Percentiles rank a stretch among this genome's conserved stretches.
Evolutionary conservation across 2,329 filamentous ascomycete species (phyloP).

Genomic region (Aspergillus luchuensis): DNA sequence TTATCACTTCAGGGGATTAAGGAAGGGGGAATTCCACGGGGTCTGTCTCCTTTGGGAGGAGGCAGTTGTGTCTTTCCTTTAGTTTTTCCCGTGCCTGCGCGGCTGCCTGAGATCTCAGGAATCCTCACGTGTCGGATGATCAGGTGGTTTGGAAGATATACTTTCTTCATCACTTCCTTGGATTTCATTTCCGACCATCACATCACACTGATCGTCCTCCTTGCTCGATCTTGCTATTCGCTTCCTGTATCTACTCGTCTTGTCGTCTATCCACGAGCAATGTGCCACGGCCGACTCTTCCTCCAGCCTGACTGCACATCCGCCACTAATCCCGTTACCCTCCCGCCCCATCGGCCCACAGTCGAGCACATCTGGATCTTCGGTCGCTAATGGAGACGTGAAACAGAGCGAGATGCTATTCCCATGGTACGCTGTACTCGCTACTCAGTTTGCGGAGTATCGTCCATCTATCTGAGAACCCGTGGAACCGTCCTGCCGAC

Average conservation of each 20-base stretch:
- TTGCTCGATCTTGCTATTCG: neutral
- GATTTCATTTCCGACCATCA: neutral
- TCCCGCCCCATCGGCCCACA: neutral
- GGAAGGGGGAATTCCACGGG: neutral
- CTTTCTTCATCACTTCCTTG: neutral
- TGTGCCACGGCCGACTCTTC: neutral
- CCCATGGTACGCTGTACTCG: neutral
- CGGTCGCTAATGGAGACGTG: neutral
- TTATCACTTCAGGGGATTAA: neutral
- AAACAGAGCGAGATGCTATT: neutral
- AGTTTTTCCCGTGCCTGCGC: neutral
- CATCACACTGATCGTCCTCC: neutral
- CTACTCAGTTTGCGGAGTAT: neutral
- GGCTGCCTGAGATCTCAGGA: conserved; percentile 2
- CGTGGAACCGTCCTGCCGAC: neutral
- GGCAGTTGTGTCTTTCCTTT: too few species aligned
- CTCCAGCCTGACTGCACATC: neutral
- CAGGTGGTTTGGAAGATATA: neutral
- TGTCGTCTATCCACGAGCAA: neutral
- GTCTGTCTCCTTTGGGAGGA: too few species aligned
- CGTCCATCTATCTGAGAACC: neutral
- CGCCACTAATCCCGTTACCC: neutral
- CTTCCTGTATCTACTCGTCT: neutral
- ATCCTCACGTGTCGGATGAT: neutral
- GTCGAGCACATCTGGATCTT: neutral